Evolutionary conservation across 78 protist genomes (phyloP), one percentile per base, ranked within the genome.

Genomic region (Dictyostelium intermedium): DNA sequence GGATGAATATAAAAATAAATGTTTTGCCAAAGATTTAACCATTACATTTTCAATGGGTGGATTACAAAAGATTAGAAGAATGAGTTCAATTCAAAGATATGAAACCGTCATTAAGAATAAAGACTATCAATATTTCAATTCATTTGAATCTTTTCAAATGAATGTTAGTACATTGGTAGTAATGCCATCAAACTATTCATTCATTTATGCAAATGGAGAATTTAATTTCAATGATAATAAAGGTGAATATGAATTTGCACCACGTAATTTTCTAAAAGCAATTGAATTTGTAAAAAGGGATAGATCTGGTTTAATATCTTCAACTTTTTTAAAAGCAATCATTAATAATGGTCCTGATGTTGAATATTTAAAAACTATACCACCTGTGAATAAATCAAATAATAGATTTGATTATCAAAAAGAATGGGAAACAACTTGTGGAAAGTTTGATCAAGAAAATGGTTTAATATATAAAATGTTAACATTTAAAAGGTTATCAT

Each of bases 11-110:
- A 45, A 10, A 27, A 79, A 79, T 27, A 79, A 16, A 79, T 79
- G 84, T 45, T 79, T 79, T n/a, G 30, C 60, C 45, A 39, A 79
- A 27, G 84, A 79, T 79, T 39, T 79, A 27, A 61, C 8, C 5
- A 79, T 79, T 27, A 45, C 56, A 79, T 79, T 39, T 30, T n/a
- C 34, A 27, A 79, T 45, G 84, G 32, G n/a, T 13, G 23, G 9
- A 27, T 18, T 27, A 47, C 69, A 79, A 45, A 79, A 27, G 60
- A 16, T 37, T 5, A 41, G 20, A 9, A n/a, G 14, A 10, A 23
- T 37, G 20, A 45, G 14, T 13, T 23, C 18, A 27, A 45, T 79
- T 45, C 30, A 79, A 14, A 79, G 84, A 50, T 79, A 79, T 79
- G 39, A 79, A 79, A 25, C 53, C 4, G 3, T 27, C 8, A 79